Evolutionary conservation across 1,139 yeast species (phyloP).

Genomic region (Debaryomycetaceae sp.): DNA sequence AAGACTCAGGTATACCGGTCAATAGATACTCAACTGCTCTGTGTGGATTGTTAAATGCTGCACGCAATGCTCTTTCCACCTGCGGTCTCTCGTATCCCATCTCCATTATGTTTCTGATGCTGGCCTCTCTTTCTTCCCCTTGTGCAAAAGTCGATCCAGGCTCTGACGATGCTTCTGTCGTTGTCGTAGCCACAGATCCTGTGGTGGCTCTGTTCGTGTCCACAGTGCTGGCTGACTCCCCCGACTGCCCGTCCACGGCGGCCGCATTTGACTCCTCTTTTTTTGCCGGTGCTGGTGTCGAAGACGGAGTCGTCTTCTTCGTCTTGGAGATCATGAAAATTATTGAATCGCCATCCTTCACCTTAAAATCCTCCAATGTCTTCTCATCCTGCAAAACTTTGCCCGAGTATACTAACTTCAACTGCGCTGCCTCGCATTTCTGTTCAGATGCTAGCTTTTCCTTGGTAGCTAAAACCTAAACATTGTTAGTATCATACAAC

Average conservation of each 20-base stretch:
- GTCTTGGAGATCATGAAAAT: slow-evolving; percentile 81
- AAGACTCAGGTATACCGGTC: slow-evolving; percentile 82
- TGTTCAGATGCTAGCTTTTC: slow-evolving; percentile 68
- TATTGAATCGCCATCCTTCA: slow-evolving; percentile 87
- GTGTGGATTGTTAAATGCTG: slow-evolving; percentile 96
- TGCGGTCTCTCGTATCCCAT: slow-evolving; percentile 93
- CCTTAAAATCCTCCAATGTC: slow-evolving; percentile 64
- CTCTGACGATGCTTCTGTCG: slow-evolving; percentile 20
- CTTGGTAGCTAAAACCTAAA: slow-evolving; percentile 65
- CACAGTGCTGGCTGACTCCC: slow-evolving; percentile 19
- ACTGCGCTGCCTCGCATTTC: slow-evolving; percentile 68
- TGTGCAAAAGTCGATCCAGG: slow-evolving; percentile 53
- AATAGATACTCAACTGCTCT: slow-evolving; percentile 94
- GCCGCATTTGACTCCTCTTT: slow-evolving; percentile 7
- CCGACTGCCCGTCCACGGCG: slow-evolving; percentile 21
- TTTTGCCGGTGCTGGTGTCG: slow-evolving; percentile 13
- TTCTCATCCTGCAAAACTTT: slow-evolving; percentile 86
- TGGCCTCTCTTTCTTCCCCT: slow-evolving; percentile 64
- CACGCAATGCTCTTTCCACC: slow-evolving; percentile 88
- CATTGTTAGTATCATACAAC: slow-evolving; percentile 1
- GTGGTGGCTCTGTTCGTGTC: slow-evolving; percentile 22
- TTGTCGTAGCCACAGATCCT: slow-evolving; percentile 18
- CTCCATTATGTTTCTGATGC: slow-evolving; percentile 80
- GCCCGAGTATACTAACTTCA: slow-evolving; percentile 90
- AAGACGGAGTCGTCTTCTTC: slow-evolving; percentile 30